phyloP scores from a whole-genome alignment of 257 asterid genomes.

The Echites panduratus region DNA sequence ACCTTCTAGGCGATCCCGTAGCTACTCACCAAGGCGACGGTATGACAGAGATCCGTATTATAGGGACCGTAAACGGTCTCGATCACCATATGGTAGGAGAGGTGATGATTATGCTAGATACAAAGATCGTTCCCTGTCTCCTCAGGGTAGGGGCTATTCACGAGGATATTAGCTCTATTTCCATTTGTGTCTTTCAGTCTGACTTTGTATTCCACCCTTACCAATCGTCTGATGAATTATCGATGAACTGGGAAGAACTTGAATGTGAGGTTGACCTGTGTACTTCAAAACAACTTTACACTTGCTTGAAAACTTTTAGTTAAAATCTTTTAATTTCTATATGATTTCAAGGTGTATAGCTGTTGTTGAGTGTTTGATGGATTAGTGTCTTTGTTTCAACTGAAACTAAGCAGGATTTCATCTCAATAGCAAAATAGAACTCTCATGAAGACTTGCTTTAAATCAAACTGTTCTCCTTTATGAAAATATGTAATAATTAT shows the following conservation, averaged over 20 bases:
- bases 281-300: neutral
- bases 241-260: neutral
- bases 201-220: neutral
- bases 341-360: too few species aligned
- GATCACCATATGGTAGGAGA: conserved; percentile 31
- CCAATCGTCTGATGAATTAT: neutral
- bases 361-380: too few species aligned
- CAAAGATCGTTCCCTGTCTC: conserved; percentile 13
- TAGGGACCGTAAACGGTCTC: conserved; percentile 25
- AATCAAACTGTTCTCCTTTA: too few species aligned
- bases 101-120: conserved; percentile 28
- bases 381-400: too few species aligned
- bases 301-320: neutral
- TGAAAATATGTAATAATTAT: too few species aligned
- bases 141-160: conserved; percentile 19
- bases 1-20: conserved; percentile 33
- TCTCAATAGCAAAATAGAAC: too few species aligned
- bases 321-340: too few species aligned
- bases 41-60: conserved; percentile 29
- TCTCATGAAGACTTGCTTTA: too few species aligned
- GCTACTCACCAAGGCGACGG: conserved; percentile 41
- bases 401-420: too few species aligned
- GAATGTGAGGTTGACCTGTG: neutral
- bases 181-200: too few species aligned
- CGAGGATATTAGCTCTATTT: conserved; percentile 16